Percentiles rank a stretch among this genome's conserved stretches.
Conservation (phyloP, 2,329 filamentous ascomycete species). For the Hypoxylon sp. region DNA sequence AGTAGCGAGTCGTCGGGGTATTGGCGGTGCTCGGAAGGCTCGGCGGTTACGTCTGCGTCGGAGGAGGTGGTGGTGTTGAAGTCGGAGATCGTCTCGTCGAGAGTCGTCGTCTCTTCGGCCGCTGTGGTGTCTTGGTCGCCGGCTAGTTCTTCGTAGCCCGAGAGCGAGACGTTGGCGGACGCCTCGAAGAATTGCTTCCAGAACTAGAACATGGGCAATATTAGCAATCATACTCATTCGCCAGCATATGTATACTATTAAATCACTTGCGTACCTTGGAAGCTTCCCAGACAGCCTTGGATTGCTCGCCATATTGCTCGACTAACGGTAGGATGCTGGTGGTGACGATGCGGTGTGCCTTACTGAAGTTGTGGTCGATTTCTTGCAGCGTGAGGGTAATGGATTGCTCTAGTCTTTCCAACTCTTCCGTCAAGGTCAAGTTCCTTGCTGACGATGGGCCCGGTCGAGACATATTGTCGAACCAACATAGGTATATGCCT, state of each 20-base stretch:
- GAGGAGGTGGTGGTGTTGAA: constrained; percentile 47
- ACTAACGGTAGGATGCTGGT: constrained; percentile 92
- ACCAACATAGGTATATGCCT: constrained; percentile 10
- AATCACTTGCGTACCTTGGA: constrained; percentile 76
- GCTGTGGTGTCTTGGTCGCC: constrained; percentile 69
- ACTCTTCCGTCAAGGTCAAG: constrained; percentile 89
- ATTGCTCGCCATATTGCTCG: constrained; percentile 95
- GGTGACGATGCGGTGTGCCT: constrained; percentile 95
- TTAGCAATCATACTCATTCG: not conserved
- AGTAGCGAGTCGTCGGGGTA: constrained; percentile 73
- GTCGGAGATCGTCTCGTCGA: constrained; percentile 64
- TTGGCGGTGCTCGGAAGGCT: constrained; percentile 48
- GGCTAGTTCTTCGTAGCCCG: constrained; percentile 87
- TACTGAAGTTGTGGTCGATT: constrained; percentile 98
- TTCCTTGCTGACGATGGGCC: constrained; percentile 61
- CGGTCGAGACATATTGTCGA: constrained; percentile 61
- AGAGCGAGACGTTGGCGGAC: constrained; percentile 95
- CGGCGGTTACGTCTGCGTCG: constrained; percentile 54
- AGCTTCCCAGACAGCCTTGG: constrained; percentile 93
- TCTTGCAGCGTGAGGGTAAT: constrained; percentile 98
- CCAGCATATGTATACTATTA: not conserved
- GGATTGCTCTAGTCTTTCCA: constrained; percentile 95
- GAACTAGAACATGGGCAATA: constrained; percentile 69
- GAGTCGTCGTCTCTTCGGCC: constrained; percentile 64
- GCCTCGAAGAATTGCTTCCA: constrained; percentile 99